Base-by-base conservation (phyloP, 225 moss, liverwort and hornwort genomes). In the Lunularia cruciata region DNA sequence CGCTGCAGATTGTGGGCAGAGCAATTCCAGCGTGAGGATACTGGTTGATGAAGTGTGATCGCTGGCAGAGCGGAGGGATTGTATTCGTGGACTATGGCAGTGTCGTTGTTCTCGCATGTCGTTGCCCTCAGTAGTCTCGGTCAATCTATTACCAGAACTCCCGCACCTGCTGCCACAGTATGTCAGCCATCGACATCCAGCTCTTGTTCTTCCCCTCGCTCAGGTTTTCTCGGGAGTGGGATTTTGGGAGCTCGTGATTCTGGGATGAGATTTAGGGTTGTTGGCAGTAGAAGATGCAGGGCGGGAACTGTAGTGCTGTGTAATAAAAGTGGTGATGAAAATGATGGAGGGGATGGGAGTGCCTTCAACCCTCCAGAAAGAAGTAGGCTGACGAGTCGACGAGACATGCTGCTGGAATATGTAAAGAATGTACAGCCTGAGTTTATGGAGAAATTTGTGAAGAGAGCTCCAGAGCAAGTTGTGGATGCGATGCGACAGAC, bases 401-500 rank as follows among this genome's bases (percentile, higher is more conserved):
- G 92, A 71, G 95, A 92, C 36, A 84, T 92, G 95, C 75, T 95
- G 67, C 88, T 81, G 83, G 95, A 95, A 80, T 95, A 95, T 33
- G 95, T 95, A 19, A 95, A 90, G 78, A 95, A 76, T 65, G 95
- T 95, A 67, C 95, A 95, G 73, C 95, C 95, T 25, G 95, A 95
- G 0, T 92, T 88, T 31, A 95, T 95, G 95, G 95, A 95, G 62
- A 92, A 88, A 38, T 95, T 95, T 56, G 87, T 95, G 45, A 83
- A 92, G 54, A 86, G 92, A 78, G 88, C 95, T 75, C 92, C 92
- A 59, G 68, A 73, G 20, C 90, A 95, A 88, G 89, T 94, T 16
- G 94, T 94, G 34, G 92, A 92, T 63, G 95, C 92, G 36, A 95
- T 95, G 95, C 90, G 95, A 15, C 90, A 95, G 78, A 95, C 95